Evolutionary conservation across 1,139 yeast species (phyloP).

Genomic region (Candida labiduridarum): DNA sequence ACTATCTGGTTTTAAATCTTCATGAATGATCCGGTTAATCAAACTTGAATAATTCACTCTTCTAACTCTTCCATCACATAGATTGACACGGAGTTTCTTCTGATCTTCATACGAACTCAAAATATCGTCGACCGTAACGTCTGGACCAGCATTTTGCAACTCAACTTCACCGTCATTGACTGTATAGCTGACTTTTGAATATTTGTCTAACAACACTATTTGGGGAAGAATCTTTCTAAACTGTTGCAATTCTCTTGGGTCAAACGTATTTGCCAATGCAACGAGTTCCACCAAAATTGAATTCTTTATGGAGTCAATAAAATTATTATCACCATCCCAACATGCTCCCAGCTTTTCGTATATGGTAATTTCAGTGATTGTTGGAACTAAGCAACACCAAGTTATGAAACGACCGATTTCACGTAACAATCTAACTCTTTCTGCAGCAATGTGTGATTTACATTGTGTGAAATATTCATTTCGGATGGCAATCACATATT

Average conservation of each 20-base stretch:
- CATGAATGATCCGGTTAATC: conserved; percentile 5
- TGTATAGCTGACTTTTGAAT: conserved; percentile 9
- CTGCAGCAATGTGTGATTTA: conserved; percentile 42
- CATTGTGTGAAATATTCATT: conserved; percentile 42
- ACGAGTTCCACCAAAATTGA: conserved; percentile 28
- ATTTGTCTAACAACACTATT: conserved; percentile 20
- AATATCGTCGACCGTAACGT: conserved; percentile 12
- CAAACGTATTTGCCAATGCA: conserved; percentile 22
- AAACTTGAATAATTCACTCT: conserved; percentile 9
- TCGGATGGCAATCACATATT: conserved; percentile 27
- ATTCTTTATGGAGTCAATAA: conserved; percentile 20
- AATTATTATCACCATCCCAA: conserved; percentile 20
- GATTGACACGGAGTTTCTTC: conserved; percentile 19
- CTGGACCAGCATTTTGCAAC: conserved; percentile 5
- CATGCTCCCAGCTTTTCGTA: conserved; percentile 27
- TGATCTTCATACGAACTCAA: conserved; percentile 14
- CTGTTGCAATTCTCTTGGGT: conserved; percentile 16
- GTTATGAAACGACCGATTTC: conserved; percentile 40
- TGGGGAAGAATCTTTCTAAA: conserved; percentile 22
- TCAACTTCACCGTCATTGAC: conserved; percentile 13
- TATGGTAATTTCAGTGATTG: conserved; percentile 21
- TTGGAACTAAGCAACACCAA: conserved; percentile 35
- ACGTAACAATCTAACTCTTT: conserved; percentile 37
- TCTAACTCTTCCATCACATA: conserved; percentile 22
- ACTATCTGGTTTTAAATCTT: conserved; percentile 9